Base-by-base conservation (phyloP, 129 eudicot species). In the Flaveria trinervia region DNA sequence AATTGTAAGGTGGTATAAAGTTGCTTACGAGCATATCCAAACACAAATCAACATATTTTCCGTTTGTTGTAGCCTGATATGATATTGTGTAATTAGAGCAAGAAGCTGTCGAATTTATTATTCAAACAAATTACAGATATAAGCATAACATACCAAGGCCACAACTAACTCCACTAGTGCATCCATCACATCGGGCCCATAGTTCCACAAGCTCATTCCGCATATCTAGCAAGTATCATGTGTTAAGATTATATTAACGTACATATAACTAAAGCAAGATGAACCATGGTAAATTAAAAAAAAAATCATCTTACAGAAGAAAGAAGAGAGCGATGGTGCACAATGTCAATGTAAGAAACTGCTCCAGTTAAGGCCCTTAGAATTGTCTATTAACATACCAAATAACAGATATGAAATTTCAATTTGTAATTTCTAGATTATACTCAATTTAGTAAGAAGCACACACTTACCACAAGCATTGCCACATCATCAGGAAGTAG, bases 101-200 rank as follows among this genome's bases (percentile, higher is more conserved):
- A 65, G 16, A 55, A 65, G 9, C 3, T 49, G 45, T 71, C 49
- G 39, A 50, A 23, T 13, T 61, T 26, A 61, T 12, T 26, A 61
- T 44, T 43, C 49, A 45, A 1, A 65, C 20, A 39, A 43, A 64
- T 65, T 10, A 60, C 39, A 26, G 18, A 41, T 44, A 13, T 26
- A 25, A 41, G 57, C 30, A 74, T 84, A 55, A 71, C 86, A 55
- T 91, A 94, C 98, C 97, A 94, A 77, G 26, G 97, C 78, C 65
- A 84, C 76, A 14, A 91, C 80, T 33, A 94, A 77, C 71, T 94
- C 97, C 16, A 84, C 76, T 83, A 94, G 81, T n/a, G 96, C 98
- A 80, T 94, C 98, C 98, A 94, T 89, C 48, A 91, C 98, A 89
- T 89, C 92, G 30, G 97, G 86, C 36, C 88, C 84, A 59, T 91